Conservation (phyloP, 2,329 filamentous ascomycete genomes). For the Pseudogymnoascus sp. region DNA sequence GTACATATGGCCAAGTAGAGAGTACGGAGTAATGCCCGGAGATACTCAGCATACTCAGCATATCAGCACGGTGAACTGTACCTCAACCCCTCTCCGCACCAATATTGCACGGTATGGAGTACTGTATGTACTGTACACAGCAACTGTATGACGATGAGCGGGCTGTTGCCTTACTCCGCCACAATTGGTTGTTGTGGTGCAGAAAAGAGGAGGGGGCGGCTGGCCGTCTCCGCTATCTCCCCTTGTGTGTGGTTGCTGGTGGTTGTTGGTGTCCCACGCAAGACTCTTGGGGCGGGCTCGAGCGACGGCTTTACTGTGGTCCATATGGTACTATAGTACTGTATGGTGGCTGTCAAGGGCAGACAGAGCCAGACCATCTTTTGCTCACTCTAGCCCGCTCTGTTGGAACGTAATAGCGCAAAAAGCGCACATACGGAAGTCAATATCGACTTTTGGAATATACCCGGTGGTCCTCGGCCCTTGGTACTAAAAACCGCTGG, state of each 20-base stretch:
- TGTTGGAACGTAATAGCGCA: slow-evolving; percentile 3
- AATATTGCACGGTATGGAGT: too few relatives aligned
- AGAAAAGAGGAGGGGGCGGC: neutral
- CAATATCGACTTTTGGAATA: neutral
- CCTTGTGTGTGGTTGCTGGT: neutral
- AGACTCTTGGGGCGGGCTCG: neutral
- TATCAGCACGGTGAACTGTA: neutral
- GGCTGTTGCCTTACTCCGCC: neutral
- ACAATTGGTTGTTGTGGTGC: neutral
- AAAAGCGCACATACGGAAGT: too few relatives aligned
- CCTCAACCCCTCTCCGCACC: neutral
- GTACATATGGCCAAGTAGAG: neutral
- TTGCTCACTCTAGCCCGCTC: neutral
- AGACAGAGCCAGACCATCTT: neutral
- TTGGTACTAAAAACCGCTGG: neutral
- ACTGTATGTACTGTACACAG: too few relatives aligned
- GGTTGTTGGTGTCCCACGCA: neutral
- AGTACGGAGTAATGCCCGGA: neutral
- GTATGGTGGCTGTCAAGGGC: neutral
- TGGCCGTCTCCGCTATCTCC: neutral
- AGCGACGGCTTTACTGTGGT: too few relatives aligned
- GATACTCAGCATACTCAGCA: neutral
- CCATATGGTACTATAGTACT: neutral
- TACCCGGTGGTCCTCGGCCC: neutral
- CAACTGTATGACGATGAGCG: neutral